Percentiles rank a stretch among this genome's conserved stretches.
These are phyloP conservation scores for Psidium friedrichsthalianum DNA, from an alignment of 345 rosid genomes.

Conservation along the genomic window DNA sequence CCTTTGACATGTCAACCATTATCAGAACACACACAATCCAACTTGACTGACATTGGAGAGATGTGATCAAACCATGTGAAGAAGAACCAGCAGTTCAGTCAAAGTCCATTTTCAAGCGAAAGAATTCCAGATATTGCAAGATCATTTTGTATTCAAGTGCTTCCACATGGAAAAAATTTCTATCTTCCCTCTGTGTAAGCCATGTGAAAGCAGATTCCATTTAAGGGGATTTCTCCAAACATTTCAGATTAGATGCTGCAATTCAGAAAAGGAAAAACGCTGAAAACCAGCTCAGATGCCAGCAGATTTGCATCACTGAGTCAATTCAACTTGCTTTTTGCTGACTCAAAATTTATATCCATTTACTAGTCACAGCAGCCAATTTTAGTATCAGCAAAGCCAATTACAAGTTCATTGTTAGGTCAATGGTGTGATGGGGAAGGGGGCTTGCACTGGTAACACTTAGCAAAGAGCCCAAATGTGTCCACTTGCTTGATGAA, in stretches of 20 bases:
- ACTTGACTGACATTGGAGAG: neutral
- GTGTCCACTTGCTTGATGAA: conserved; percentile 69
- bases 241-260: neutral
- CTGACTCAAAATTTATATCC: neutral
- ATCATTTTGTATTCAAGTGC: neutral
- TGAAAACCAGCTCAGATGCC: neutral
- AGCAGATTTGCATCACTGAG: neutral
- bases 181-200: neutral
- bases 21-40: neutral
- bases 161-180: neutral
- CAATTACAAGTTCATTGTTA: neutral
- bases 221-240: neutral
- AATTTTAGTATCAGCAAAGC: neutral
- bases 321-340: neutral
- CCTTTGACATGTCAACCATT: neutral
- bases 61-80: neutral
- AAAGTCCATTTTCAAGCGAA: neutral
- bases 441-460: conserved; percentile 63
- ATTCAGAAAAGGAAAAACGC: neutral
- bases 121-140: neutral
- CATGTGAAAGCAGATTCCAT: neutral
- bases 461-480: conserved; percentile 84
- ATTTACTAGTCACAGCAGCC: neutral
- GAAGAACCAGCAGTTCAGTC: neutral
- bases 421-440: neutral